phyloP scores from a whole-genome alignment of 441 rosid genomes.

The Populus trichocarpa region DNA sequence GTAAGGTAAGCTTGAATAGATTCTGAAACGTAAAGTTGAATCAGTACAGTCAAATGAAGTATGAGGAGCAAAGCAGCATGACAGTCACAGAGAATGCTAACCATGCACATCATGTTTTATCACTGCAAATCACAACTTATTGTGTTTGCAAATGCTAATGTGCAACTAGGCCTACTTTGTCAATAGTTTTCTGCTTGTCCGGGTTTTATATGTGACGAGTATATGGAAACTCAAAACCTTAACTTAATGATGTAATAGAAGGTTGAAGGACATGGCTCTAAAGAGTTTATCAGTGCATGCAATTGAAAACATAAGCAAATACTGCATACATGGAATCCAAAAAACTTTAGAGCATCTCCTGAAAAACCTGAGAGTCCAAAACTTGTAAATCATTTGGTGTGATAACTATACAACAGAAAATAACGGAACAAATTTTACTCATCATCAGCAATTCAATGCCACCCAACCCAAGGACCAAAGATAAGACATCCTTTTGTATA shows the following conservation, averaged over 20 bases:
- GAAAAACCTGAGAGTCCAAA: neutral
- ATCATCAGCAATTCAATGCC: neutral
- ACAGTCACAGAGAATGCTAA: neutral
- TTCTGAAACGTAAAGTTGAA: constrained; percentile 15
- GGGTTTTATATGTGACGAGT: neutral
- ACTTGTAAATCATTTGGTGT: neutral
- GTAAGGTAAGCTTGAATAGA: constrained; percentile 14
- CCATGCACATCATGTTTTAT: neutral
- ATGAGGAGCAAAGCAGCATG: neutral
- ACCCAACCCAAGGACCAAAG: too few relatives aligned
- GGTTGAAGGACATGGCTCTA: neutral
- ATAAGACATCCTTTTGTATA: too few relatives aligned
- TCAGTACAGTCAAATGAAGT: neutral
- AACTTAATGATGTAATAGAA: neutral
- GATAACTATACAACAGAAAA: neutral
- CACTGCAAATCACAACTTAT: neutral
- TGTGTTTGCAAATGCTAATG: neutral
- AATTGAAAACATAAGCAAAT: neutral
- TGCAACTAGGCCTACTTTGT: neutral
- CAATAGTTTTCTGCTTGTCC: neutral
- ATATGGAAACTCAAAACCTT: neutral
- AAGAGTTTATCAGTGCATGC: neutral
- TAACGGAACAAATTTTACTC: neutral
- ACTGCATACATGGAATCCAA: neutral
- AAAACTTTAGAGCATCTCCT: neutral